Percentiles rank a stretch among this genome's conserved stretches.
Conservation (phyloP, 2,329 filamentous ascomycete genomes). For the Phoma sp. region DNA sequence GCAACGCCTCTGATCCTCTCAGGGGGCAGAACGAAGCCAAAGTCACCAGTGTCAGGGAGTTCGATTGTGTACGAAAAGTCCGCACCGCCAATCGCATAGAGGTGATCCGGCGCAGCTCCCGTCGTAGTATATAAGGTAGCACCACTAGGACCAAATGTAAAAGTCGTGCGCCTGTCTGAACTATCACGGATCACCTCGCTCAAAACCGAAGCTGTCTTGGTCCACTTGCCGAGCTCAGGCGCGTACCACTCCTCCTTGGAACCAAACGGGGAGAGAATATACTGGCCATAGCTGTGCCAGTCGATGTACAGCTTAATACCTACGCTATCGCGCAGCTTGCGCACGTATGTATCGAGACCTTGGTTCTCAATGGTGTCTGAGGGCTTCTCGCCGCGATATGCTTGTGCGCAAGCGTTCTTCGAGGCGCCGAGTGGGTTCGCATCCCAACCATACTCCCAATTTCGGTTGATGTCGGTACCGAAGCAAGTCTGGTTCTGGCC, state of each 20-base stretch:
- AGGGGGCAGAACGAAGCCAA: slow-evolving; percentile 58
- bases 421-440: slow-evolving; percentile 36
- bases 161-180: slow-evolving; percentile 38
- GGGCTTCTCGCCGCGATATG: slow-evolving; percentile 38
- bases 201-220: slow-evolving; percentile 55
- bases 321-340: slow-evolving; percentile 50
- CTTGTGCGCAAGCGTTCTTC: slow-evolving; percentile 35
- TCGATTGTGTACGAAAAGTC: slow-evolving; percentile 56
- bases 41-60: slow-evolving; percentile 54
- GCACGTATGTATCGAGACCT: slow-evolving; percentile 53
- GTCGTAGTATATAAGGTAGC: slow-evolving; percentile 64
- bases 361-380: slow-evolving; percentile 38
- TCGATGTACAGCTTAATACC: slow-evolving; percentile 68
- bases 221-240: slow-evolving; percentile 57
- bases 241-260: slow-evolving; percentile 59
- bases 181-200: slow-evolving; percentile 59
- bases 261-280: slow-evolving; percentile 64
- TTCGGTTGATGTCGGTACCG: slow-evolving; percentile 44
- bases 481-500: slow-evolving; percentile 35
- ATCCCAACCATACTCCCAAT: slow-evolving; percentile 43
- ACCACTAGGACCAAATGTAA: slow-evolving; percentile 58
- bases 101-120: slow-evolving; percentile 52
- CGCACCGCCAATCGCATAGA: slow-evolving; percentile 48
- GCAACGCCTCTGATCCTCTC: slow-evolving; percentile 54
- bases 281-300: slow-evolving; percentile 67